Percentiles rank a stretch among this genome's conserved stretches.
phyloP scores from a whole-genome alignment of 148 eudicot species.

The Dianthus caryophyllus region DNA sequence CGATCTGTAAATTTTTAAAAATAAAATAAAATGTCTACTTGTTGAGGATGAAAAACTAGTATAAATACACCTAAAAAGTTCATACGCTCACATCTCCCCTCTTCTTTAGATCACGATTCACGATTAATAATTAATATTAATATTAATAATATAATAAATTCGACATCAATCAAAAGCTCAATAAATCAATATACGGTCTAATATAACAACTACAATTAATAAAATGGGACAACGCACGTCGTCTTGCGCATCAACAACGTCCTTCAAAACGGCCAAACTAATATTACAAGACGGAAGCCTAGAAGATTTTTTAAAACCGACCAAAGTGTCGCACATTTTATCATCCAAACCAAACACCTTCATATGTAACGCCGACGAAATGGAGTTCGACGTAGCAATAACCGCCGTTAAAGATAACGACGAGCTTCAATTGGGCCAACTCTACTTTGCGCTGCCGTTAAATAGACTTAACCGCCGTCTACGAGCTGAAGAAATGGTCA shows the following conservation, averaged over 20 bases:
- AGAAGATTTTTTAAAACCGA: neutral
- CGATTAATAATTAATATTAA: neutral
- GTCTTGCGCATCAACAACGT: neutral
- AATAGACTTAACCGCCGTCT: constrained; percentile 41
- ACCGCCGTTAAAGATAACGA: constrained; percentile 8
- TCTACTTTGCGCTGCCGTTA: constrained; percentile 29
- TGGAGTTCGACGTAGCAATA: neutral
- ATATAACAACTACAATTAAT: neutral
- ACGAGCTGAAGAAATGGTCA: constrained; percentile 81
- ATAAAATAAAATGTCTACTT: too few species aligned
- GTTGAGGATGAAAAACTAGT: neutral
- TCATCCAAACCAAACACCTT: neutral
- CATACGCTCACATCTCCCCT: neutral
- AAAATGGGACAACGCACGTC: neutral
- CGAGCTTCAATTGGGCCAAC: constrained; percentile 22
- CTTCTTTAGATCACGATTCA: neutral
- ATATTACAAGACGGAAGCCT: constrained; percentile 2
- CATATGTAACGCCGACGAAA: constrained; percentile 23
- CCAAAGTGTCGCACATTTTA: neutral
- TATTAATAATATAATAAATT: too few species aligned
- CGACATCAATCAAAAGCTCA: too few species aligned
- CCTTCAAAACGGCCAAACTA: neutral
- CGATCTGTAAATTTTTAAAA: too few species aligned
- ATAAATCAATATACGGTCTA: too few species aligned
- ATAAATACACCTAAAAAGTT: neutral